Conservation (phyloP, 257 asterid genomes). For the Gentiana dahurica region DNA sequence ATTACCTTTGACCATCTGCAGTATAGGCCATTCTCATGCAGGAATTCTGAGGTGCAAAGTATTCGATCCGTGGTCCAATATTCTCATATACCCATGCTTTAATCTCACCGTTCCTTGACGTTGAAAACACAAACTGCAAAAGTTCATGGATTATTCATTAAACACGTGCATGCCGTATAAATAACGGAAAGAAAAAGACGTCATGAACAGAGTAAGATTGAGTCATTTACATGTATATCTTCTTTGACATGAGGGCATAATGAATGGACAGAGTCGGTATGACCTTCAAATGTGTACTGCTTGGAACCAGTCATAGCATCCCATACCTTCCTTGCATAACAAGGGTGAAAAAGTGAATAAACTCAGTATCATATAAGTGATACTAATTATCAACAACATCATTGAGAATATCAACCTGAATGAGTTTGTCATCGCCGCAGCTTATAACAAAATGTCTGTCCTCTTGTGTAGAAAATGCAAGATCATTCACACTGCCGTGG, state of each 20-base stretch:
- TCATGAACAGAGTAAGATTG: neutral
- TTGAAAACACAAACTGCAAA: constrained; percentile 47
- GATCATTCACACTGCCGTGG: constrained; percentile 57
- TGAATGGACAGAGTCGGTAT: constrained; percentile 56
- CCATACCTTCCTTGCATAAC: constrained; percentile 44
- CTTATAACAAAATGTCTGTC: constrained; percentile 39
- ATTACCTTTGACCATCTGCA: constrained; percentile 49
- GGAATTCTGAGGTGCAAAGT: constrained; percentile 41
- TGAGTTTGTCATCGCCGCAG: constrained; percentile 73
- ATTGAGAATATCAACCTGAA: constrained; percentile 30
- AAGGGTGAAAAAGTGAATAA: constrained; percentile 2
- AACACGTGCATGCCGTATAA: neutral
- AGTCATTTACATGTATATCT: constrained; percentile 32
- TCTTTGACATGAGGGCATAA: constrained; percentile 44
- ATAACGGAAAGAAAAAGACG: neutral
- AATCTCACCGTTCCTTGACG: constrained; percentile 61
- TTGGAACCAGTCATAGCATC: constrained; percentile 46
- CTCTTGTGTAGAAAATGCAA: constrained; percentile 45
- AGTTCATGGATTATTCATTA: neutral
- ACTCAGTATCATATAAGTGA: constrained; percentile 3
- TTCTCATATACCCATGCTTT: constrained; percentile 56
- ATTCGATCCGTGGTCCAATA: constrained; percentile 30
- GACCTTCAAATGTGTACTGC: constrained; percentile 54
- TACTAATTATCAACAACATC: neutral
- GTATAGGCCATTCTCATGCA: constrained; percentile 54